Evolutionary conservation across 345 rosid genomes (phyloP), one percentile per base, ranked within the genome.

Genomic region (Viola odorata): DNA sequence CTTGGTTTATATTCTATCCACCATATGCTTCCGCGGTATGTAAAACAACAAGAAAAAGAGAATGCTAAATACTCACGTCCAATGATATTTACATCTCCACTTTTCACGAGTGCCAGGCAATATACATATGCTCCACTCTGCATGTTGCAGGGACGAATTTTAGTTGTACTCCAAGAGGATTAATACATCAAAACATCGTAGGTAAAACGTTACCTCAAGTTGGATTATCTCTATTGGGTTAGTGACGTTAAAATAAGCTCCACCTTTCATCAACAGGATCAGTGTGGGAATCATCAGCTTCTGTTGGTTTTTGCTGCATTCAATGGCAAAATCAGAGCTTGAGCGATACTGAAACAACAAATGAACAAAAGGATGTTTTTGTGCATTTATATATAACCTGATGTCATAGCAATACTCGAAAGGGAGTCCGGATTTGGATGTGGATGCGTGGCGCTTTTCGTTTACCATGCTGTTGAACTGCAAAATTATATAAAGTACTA

Each of bases 261-360:
- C 97, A 39, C 97, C 92, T 78, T 86, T 80, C 99, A 85, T 90
- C 52, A 83, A 79, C 67, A 94, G 75, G 71, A 76, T 78, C 65
- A 94, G 70, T 15, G 57, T 58, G 37, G 91, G 87, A 75, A 61
- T 5, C 36, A 12, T 14, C 8, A 44, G 38, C 16, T 51, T 44
- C 3, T 6, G 42, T 44, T 55, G 63, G 44, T 55, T 61, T 3
- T 55, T 5, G 48, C 71, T 71, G 75, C 53, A 57, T 45, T 44
- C n/a, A 51, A 11, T 15, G 4, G 9, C 6, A 45, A 69, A 51
- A 50, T 57, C 14, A 62, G 62, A 36, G 16, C 36, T 12, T 50
- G 8, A n/a, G 40, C 3, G n/a, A 16, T 36, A 16, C 32, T 23
- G 1, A 23, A 23, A 23, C 32, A 23, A 23, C 32, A 23, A 23